Percentiles rank a stretch among this genome's conserved stretches.
Conservation (phyloP, 192 early-diverging fungal genomes). For the Coemansia umbellata region DNA sequence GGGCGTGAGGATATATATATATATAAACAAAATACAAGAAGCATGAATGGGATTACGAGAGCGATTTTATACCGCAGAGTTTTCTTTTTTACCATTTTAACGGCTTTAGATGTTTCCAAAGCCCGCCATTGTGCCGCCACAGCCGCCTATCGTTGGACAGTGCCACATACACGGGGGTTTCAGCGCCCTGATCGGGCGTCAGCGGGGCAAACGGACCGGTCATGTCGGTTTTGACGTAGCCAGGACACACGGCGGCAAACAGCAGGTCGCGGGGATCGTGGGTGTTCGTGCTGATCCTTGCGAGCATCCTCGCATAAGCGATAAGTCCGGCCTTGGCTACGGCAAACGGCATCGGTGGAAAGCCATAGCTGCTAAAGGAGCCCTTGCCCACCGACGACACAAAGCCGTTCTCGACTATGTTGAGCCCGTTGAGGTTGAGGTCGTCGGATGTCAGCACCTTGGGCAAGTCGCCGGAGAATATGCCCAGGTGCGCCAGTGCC, state of each 20-base stretch:
- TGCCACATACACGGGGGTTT: slow-evolving; percentile 44
- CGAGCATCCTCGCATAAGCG: slow-evolving; percentile 43
- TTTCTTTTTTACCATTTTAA: slow-evolving; percentile 37
- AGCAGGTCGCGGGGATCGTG: slow-evolving; percentile 25
- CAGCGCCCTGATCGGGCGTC: slow-evolving; percentile 42
- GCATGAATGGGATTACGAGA: too few relatives aligned
- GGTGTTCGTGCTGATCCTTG: slow-evolving; percentile 1
- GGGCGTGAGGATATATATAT: neutral
- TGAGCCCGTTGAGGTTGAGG: slow-evolving; percentile 22
- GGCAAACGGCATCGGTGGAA: slow-evolving; percentile 49
- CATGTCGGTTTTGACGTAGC: slow-evolving; percentile 41
- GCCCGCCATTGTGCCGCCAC: slow-evolving; percentile 33
- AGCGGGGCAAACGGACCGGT: slow-evolving; percentile 42
- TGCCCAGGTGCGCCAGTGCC: slow-evolving; percentile 47
- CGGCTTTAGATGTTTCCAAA: slow-evolving; percentile 44
- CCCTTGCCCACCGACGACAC: slow-evolving; percentile 43
- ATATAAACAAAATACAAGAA: neutral
- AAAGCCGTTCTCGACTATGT: slow-evolving; percentile 50
- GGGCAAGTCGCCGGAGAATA: slow-evolving; percentile 46
- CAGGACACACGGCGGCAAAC: slow-evolving; percentile 49
- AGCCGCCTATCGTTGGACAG: slow-evolving; percentile 35
- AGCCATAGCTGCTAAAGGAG: slow-evolving; percentile 31
- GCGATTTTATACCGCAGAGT: too few relatives aligned
- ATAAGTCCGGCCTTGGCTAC: slow-evolving; percentile 49
- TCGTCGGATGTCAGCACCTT: slow-evolving; percentile 39